Conservation (phyloP, 192 early-diverging fungal genomes). For the Mortierella antarctica region DNA sequence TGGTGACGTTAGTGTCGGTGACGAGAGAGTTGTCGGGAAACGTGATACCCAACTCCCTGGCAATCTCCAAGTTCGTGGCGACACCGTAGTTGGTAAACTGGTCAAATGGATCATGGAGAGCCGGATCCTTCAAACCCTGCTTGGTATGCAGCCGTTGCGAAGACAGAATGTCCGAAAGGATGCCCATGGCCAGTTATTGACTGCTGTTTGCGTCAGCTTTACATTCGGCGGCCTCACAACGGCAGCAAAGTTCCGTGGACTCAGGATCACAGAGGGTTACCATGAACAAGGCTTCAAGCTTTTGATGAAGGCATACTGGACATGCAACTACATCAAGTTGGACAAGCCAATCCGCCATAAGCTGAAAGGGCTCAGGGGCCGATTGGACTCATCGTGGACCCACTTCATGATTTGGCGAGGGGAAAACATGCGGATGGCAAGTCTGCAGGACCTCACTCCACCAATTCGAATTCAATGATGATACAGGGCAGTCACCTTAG, state of each 20-base stretch:
- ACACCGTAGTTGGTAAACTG: too few species aligned
- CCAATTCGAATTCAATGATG: background rate
- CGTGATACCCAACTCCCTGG: too few species aligned
- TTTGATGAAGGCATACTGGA: constrained; percentile 10
- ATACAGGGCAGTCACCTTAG: background rate
- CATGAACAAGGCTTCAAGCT: constrained; percentile 11
- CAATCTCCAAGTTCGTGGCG: too few species aligned
- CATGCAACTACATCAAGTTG: background rate
- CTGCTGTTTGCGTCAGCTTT: too few species aligned
- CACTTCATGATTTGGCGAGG: constrained; percentile 6
- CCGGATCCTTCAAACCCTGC: too few species aligned
- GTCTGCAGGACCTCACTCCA: background rate
- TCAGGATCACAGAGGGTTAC: constrained; percentile 15
- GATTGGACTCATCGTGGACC: background rate
- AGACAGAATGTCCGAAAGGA: too few species aligned
- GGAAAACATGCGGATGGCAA: constrained; percentile 4
- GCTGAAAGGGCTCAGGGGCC: background rate
- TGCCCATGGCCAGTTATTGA: too few species aligned
- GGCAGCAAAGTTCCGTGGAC: background rate
- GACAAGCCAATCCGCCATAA: background rate
- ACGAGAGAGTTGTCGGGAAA: too few species aligned
- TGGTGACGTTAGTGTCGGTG: too few species aligned
- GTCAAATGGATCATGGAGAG: too few species aligned
- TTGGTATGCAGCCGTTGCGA: too few species aligned
- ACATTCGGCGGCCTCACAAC: constrained; percentile 1